Conservation (phyloP, 257 asterid genomes). For the Solanum arcanum region DNA sequence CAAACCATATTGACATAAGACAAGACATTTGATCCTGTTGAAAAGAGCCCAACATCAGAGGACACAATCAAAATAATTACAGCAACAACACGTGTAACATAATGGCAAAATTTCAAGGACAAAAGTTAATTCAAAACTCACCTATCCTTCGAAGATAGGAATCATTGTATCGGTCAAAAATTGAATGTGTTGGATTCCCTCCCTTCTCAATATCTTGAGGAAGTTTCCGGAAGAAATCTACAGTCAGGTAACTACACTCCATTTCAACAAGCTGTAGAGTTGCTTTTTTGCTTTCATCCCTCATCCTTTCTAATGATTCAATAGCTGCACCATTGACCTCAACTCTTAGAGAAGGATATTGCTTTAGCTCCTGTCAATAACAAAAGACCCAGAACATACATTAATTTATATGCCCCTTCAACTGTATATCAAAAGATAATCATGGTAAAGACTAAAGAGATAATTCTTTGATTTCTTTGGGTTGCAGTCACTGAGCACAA, state of each 20-base stretch:
- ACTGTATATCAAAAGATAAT: not conserved
- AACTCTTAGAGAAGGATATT: slow-evolving; percentile 88
- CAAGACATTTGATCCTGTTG: slow-evolving; percentile 80
- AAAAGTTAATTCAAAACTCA: slow-evolving; percentile 15
- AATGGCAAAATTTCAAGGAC: not conserved
- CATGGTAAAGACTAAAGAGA: not conserved
- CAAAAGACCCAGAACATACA: not conserved
- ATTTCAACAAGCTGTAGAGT: slow-evolving; percentile 90
- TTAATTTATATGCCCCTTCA: not conserved
- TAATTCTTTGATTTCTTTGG: not conserved
- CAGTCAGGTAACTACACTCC: slow-evolving; percentile 88
- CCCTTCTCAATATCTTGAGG: slow-evolving; percentile 99
- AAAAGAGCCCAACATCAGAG: not conserved
- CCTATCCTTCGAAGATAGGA: slow-evolving; percentile 88
- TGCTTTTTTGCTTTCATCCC: slow-evolving; percentile 93
- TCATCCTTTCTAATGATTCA: slow-evolving; percentile 88
- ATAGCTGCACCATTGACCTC: slow-evolving; percentile 82
- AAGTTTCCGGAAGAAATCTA: slow-evolving; percentile 94
- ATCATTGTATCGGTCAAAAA: slow-evolving; percentile 91
- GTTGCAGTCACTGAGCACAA: not conserved
- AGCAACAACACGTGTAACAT: not conserved
- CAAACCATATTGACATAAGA: slow-evolving; percentile 95
- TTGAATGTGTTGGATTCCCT: slow-evolving; percentile 96
- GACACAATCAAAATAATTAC: not conserved
- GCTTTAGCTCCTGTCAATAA: slow-evolving; percentile 71